Evolutionary conservation across 1,139 yeast species (phyloP), one percentile per base, ranked within the genome.

Genomic region (Zygosaccharomyces sapae): DNA sequence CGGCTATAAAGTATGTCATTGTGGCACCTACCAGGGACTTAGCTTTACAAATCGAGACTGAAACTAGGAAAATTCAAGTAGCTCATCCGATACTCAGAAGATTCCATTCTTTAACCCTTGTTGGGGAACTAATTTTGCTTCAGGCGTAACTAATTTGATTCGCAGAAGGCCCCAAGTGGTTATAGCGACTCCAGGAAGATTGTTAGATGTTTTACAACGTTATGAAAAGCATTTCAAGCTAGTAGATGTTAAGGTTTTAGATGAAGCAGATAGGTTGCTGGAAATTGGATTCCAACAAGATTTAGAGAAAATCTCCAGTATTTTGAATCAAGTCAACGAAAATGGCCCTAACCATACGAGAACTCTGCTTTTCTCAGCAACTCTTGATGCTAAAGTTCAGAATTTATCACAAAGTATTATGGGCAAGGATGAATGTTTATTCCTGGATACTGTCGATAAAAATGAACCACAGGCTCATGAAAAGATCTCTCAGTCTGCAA

Each of bases 11-110:
- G 50, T 77, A 90, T 20, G 75, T 90, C 48, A 80, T 90, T 25
- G 76, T 90, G 51, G 84, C 95, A 1, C 97, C 97, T 39, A 89
- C 97, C 5, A 80, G 97, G 70, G 97, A 90, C 68, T 75, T 90
- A 58, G 97, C 97, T 8, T 74, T 79, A 58, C 97, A 90, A 68
- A 88, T 87, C 56, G 79, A 81, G 54, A 76, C 76, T 43, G 95
- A 89, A 56, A 71, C 81, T 46, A 68, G 71, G 43, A 80, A 78
- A 54, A 67, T 81, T 24, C 58, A 58, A 37, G 47, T 55, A 10
- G 55, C 57, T 38, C 60, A 63, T 39, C 54, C 56, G 33, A 62
- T 58, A n/a, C 55, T 69, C 45, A 66, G 64, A 39, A 58, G 69
- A 49, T 65, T 69, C 36, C 58, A 64, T 18, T 68, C 72, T 36